Conservation (phyloP, 2,329 filamentous ascomycete species). For the Aspergillus sergii region DNA sequence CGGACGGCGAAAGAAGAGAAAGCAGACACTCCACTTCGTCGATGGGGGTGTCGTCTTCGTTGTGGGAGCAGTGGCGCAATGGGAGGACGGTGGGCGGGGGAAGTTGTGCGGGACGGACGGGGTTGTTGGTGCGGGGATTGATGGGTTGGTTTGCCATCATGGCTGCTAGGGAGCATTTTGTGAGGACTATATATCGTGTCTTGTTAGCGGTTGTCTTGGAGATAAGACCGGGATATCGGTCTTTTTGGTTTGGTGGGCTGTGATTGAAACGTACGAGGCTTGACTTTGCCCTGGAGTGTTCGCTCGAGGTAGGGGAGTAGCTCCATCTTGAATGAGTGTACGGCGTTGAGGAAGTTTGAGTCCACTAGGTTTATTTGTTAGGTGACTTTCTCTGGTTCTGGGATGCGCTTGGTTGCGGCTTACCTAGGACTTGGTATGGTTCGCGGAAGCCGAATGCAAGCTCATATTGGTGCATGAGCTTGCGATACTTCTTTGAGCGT, state of each 20-base stretch:
- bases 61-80: conserved; percentile 51
- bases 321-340: conserved; percentile 85
- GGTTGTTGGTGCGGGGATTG: conserved; percentile 42
- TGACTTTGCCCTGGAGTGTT: conserved; percentile 84
- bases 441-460: conserved; percentile 88
- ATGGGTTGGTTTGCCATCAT: conserved; percentile 44
- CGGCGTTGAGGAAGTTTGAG: conserved; percentile 79
- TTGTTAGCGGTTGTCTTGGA: conserved; percentile 8
- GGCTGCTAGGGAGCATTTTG: conserved; percentile 61
- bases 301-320: conserved; percentile 74
- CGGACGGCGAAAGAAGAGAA: conserved; percentile 44
- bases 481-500: conserved; percentile 73
- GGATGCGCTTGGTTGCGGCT: conserved; percentile 20
- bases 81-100: conserved; percentile 49
- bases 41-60: conserved; percentile 44
- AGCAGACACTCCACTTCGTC: conserved; percentile 49
- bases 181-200: conserved; percentile 65
- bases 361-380: conserved; percentile 62
- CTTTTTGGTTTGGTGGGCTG: neutral
- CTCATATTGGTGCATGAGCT: conserved; percentile 91
- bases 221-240: neutral
- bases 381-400: neutral
- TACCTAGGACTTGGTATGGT: conserved; percentile 86
- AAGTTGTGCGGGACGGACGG: conserved; percentile 45
- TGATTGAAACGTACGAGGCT: conserved; percentile 64